A percentile compares a stretch with the other conserved stretches of the same genome.
Evolutionary conservation across 2,329 filamentous ascomycete species (phyloP).

Genomic region (Fusarium cyanostomum): DNA sequence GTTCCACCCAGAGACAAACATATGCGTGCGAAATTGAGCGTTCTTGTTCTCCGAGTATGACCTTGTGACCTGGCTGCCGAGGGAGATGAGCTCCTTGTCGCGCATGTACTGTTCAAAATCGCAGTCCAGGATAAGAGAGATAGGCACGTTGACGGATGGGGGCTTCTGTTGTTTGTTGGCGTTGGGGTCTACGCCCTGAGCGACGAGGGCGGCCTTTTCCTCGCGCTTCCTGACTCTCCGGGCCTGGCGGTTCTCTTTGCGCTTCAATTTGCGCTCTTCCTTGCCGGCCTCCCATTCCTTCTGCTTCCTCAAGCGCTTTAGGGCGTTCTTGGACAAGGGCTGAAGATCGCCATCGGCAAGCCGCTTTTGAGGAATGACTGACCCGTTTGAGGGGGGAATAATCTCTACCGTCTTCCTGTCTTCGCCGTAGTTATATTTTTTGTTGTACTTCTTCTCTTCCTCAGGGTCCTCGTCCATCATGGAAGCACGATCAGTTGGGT

Average conservation of each 20-base stretch:
- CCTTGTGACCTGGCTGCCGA: constrained; percentile 84
- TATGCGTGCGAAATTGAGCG: constrained; percentile 72
- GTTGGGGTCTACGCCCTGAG: constrained; percentile 55
- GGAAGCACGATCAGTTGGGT: background rate
- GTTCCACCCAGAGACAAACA: constrained; percentile 82
- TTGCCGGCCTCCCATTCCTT: constrained; percentile 80
- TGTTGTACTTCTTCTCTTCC: background rate
- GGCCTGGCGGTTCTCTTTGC: constrained; percentile 64
- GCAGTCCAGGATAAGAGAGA: constrained; percentile 89
- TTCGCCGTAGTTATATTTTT: background rate
- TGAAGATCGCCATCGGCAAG: constrained; percentile 21
- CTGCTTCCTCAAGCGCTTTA: constrained; percentile 79
- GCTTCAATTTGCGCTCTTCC: constrained; percentile 62
- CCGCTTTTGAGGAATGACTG: constrained; percentile 6
- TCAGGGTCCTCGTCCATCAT: background rate
- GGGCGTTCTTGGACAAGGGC: constrained; percentile 81
- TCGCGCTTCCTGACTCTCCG: constrained; percentile 59
- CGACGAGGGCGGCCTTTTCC: constrained; percentile 60
- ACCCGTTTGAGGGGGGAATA: constrained; percentile 1
- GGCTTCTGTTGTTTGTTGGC: constrained; percentile 48
- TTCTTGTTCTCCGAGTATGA: constrained; percentile 89
- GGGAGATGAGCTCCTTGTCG: constrained; percentile 83
- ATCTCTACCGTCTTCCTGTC: background rate
- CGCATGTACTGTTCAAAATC: constrained; percentile 91
- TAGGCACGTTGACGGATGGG: constrained; percentile 68